phyloP scores from a whole-genome alignment of 1,284 basidiomycete genomes.

The Entoloma clypeatum region DNA sequence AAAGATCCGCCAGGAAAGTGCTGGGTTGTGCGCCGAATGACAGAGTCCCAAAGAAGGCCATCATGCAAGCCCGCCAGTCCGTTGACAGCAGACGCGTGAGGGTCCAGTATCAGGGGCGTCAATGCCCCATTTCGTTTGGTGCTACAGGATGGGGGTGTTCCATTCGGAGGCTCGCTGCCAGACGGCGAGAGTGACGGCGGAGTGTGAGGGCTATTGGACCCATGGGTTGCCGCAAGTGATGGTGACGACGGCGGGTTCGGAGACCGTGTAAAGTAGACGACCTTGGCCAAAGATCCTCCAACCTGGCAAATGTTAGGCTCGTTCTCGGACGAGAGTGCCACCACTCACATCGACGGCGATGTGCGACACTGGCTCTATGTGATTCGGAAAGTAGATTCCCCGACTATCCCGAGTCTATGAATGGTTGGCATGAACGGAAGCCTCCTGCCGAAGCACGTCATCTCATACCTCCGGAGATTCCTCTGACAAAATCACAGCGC shows the following conservation, averaged over 20 bases:
- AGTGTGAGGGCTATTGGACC: constrained; percentile 45
- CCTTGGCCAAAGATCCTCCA: constrained; percentile 96
- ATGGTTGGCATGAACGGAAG: constrained; percentile 11
- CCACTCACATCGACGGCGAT: constrained; percentile 89
- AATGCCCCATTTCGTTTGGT: constrained; percentile 67
- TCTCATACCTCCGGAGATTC: constrained; percentile 83
- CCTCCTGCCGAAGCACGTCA: constrained; percentile 4
- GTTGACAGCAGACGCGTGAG: constrained; percentile 31
- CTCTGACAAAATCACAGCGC: constrained; percentile 86
- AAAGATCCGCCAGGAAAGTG: constrained; percentile 95
- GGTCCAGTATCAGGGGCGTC: constrained; percentile 74
- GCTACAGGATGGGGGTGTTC: constrained; percentile 36
- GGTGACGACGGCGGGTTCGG: constrained; percentile 73
- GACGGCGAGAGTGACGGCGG: constrained; percentile 50
- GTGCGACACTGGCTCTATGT: constrained; percentile 95
- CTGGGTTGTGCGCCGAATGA: constrained; percentile 69
- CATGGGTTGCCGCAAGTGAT: constrained; percentile 55
- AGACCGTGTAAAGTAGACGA: constrained; percentile 96
- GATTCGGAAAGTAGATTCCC: constrained; percentile 93
- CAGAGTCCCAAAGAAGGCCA: constrained; percentile 55
- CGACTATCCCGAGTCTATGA: constrained; percentile 84
- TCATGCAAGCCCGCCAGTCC: constrained; percentile 42
- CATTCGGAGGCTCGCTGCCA: constrained; percentile 27
- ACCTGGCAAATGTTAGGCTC: constrained; percentile 51
- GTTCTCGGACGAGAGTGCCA: constrained; percentile 5